Evolutionary conservation across 164 flowering plant species (phyloP).

Genomic region (Aristolochia californica): DNA sequence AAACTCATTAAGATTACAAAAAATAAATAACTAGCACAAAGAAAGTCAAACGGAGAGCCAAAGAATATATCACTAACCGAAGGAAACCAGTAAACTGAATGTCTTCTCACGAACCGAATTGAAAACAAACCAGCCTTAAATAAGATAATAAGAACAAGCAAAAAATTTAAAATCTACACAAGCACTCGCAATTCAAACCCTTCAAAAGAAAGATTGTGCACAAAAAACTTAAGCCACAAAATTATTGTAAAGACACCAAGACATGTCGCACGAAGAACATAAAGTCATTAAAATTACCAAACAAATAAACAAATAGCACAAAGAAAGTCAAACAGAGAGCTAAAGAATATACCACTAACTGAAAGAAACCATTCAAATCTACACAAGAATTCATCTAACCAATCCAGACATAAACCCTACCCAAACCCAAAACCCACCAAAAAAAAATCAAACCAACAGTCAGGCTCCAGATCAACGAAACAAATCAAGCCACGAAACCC

Average conservation of each 20-base stretch:
- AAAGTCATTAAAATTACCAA: background rate
- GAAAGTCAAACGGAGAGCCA: no score
- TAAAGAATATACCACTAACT: background rate
- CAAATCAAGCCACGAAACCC: background rate
- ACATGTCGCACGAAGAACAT: no score
- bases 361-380: background rate
- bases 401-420: constrained; percentile 15
- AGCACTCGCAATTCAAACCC: no score
- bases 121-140: background rate
- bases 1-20: no score
- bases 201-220: no score
- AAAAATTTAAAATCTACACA: no score
- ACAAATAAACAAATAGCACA: no score
- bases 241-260: background rate
- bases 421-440: constrained; percentile 3
- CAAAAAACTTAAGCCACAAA: no score
- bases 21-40: no score
- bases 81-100: background rate
- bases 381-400: background rate
- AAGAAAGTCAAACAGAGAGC: no score
- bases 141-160: no score
- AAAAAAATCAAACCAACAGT: background rate
- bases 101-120: background rate
- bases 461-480: background rate
- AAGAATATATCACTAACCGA: no score